A percentile compares a stretch with the other conserved stretches of the same genome.
Evolutionary conservation across 2,329 filamentous ascomycete species (phyloP).

Genomic region (Hansfordia pulvinata): DNA sequence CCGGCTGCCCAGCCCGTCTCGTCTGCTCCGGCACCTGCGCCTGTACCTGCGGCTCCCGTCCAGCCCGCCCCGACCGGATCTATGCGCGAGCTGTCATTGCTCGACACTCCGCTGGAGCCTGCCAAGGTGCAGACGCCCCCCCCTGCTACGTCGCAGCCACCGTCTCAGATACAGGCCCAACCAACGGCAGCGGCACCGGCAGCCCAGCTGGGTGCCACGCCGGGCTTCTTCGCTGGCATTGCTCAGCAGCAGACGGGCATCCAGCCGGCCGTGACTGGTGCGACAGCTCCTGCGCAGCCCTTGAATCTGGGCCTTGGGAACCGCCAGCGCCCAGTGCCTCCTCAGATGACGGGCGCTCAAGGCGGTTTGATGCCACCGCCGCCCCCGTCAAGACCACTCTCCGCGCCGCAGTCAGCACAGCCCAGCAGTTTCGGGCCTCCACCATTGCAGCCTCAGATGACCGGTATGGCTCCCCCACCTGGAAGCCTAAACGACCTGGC

Average conservation of each 20-base stretch:
- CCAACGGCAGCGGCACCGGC: too few relatives aligned
- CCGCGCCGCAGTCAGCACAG: constrained; percentile 72
- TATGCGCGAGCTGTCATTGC: constrained; percentile 42
- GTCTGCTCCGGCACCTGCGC: constrained; percentile 33
- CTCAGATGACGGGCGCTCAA: constrained; percentile 45
- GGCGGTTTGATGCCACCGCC: constrained; percentile 60
- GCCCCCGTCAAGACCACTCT: constrained; percentile 68
- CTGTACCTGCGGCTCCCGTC: constrained; percentile 14
- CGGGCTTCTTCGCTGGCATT: constrained; percentile 41
- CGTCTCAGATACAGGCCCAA: constrained; percentile 21
- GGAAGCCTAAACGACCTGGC: constrained; percentile 65
- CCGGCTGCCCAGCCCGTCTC: constrained; percentile 50
- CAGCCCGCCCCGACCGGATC: constrained; percentile 16
- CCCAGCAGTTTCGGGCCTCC: constrained; percentile 60
- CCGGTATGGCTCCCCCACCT: constrained; percentile 63
- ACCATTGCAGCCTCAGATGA: constrained; percentile 73
- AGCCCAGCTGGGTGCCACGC: constrained; percentile 46
- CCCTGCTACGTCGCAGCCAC: constrained; percentile 17
- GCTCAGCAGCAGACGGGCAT: constrained; percentile 33
- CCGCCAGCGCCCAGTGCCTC: constrained; percentile 58
- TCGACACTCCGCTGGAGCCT: constrained; percentile 38
- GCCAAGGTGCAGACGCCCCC: constrained; percentile 24
- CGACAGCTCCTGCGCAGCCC: constrained; percentile 26
- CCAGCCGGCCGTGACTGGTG: constrained; percentile 19
- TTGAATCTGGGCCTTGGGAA: constrained; percentile 28